phyloP scores from a whole-genome alignment of 768 basidiomycete genomes.

The Dentipellis sp. region DNA sequence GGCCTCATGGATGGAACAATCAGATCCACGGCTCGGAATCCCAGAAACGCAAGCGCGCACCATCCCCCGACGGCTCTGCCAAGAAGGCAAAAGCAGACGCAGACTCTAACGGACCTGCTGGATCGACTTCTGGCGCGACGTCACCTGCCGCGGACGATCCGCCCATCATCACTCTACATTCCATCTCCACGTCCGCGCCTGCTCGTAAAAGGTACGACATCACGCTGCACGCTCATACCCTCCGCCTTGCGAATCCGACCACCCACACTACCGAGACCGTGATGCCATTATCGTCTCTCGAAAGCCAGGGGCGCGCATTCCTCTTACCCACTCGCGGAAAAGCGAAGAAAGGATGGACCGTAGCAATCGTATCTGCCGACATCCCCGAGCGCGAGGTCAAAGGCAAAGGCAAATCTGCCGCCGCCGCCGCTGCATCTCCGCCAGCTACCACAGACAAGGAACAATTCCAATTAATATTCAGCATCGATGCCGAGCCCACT shows the following conservation, averaged over 20 bases:
- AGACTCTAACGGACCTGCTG: too few species aligned
- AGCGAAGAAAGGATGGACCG: slow-evolving; percentile 21
- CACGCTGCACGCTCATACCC: slow-evolving; percentile 38
- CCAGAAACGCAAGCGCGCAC: neutral
- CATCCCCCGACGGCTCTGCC: neutral
- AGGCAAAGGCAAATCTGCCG: neutral
- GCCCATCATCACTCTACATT: slow-evolving; percentile 49
- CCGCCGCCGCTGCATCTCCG: too few species aligned
- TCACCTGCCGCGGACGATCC: slow-evolving; percentile 24
- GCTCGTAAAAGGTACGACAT: slow-evolving; percentile 71
- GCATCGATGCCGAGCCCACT: slow-evolving; percentile 49
- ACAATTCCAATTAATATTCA: slow-evolving; percentile 51
- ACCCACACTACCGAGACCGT: slow-evolving; percentile 40
- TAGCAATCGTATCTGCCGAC: slow-evolving; percentile 17
- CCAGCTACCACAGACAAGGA: neutral
- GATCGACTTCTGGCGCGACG: too few species aligned
- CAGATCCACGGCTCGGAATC: neutral
- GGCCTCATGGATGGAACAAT: too few species aligned
- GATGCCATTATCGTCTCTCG: slow-evolving; percentile 40
- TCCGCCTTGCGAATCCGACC: slow-evolving; percentile 43
- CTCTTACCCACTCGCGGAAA: slow-evolving; percentile 55
- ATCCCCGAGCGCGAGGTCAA: slow-evolving; percentile 6
- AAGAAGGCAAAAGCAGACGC: neutral
- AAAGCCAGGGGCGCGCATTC: slow-evolving; percentile 48
- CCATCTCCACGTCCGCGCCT: slow-evolving; percentile 63